Evolutionary conservation across 2,329 filamentous ascomycete species (phyloP).

Genomic region (Pseudomassariella vexata): DNA sequence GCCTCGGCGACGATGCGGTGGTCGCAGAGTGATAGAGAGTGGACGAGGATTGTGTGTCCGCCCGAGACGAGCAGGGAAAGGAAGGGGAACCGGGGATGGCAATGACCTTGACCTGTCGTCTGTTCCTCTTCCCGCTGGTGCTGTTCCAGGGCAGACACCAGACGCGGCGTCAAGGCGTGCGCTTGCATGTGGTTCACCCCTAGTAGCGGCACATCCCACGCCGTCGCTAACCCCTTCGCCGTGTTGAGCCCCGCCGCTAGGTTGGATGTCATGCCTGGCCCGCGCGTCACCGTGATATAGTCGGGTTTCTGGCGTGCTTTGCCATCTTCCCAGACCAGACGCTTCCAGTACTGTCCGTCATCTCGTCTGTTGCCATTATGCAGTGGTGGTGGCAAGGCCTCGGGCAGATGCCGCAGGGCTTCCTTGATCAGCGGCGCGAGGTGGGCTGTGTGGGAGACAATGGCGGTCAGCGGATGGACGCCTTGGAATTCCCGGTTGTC

Average conservation of each 20-base stretch:
- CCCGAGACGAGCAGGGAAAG: slow-evolving; percentile 85
- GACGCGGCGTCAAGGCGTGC: slow-evolving; percentile 80
- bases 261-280: slow-evolving; percentile 81
- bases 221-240: slow-evolving; percentile 80
- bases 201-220: slow-evolving; percentile 76
- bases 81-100: slow-evolving; percentile 67
- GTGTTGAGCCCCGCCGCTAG: slow-evolving; percentile 73
- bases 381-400: too few relatives aligned
- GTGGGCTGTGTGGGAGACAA: slow-evolving; percentile 67
- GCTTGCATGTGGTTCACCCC: slow-evolving; percentile 98
- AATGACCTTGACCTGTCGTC: slow-evolving; percentile 1
- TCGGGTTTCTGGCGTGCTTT: slow-evolving; percentile 53
- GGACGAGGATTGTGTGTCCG: slow-evolving; percentile 83
- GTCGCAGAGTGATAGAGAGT: slow-evolving; percentile 60
- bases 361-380: not conserved
- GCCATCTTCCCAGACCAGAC: slow-evolving; percentile 18
- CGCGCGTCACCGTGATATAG: slow-evolving; percentile 83
- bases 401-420: slow-evolving; percentile 51
- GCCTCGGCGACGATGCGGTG: slow-evolving; percentile 71
- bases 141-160: slow-evolving; percentile 64
- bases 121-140: slow-evolving; percentile 19
- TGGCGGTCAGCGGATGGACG: slow-evolving; percentile 72
- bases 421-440: slow-evolving; percentile 63
- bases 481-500: slow-evolving; percentile 71
- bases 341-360: slow-evolving; percentile 6